Evolutionary conservation across 495 filamentous ascomycete genomes (phyloP).

Genomic region (Xanthoparmelia taractica): DNA sequence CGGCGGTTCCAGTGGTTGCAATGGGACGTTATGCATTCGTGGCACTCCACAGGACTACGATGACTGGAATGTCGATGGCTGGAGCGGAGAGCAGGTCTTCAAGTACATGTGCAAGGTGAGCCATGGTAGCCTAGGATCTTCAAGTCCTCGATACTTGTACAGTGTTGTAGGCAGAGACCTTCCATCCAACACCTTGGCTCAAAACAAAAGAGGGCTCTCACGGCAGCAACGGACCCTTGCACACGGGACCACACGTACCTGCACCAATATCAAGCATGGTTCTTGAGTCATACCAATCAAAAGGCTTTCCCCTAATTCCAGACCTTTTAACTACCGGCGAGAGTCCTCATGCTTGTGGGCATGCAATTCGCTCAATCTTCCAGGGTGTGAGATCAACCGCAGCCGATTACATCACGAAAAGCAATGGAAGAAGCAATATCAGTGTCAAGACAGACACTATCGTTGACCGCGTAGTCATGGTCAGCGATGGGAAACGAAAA

Average conservation of each 20-base stretch:
- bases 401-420: constrained; percentile 27
- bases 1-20: constrained; percentile 43
- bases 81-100: constrained; percentile 37
- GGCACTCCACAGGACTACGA: constrained; percentile 45
- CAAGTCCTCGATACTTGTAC: neutral
- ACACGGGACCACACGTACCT: constrained; percentile 28
- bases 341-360: constrained; percentile 34
- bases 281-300: constrained; percentile 30
- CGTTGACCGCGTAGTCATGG: constrained; percentile 6
- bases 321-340: constrained; percentile 35
- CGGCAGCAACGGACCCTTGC: constrained; percentile 28
- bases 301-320: constrained; percentile 27
- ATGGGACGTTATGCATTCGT: constrained; percentile 45
- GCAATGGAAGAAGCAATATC: neutral
- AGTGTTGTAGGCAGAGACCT: neutral
- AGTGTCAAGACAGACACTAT: neutral
- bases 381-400: constrained; percentile 31
- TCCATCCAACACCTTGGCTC: neutral
- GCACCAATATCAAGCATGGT: constrained; percentile 32
- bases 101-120: constrained; percentile 34
- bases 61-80: constrained; percentile 41
- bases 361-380: constrained; percentile 30
- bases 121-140: constrained; percentile 5
- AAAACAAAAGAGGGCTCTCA: constrained; percentile 11
- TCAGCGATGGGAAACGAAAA: neutral